These are phyloP conservation scores for Solanum rostratum DNA, from an alignment of 257 asterid genomes.

Conservation along the genomic window DNA sequence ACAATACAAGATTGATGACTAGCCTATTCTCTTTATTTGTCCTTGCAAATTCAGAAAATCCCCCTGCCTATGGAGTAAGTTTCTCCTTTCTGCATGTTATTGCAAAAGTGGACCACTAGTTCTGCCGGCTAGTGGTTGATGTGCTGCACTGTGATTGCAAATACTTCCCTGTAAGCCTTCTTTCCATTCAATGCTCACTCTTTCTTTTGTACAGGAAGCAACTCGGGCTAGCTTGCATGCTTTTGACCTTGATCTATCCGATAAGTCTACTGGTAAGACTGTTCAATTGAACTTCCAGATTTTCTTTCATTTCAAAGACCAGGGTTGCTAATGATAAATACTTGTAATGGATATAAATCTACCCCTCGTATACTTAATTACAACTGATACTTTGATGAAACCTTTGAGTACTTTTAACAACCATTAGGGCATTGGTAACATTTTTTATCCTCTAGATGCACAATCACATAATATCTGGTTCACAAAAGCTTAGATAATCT, in stretches of 20 bases:
- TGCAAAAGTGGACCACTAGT: neutral
- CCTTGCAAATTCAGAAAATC: neutral
- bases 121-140: neutral
- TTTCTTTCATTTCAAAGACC: neutral
- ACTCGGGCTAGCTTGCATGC: constrained; percentile 37
- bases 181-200: neutral
- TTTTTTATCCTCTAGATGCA: neutral
- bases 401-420: neutral
- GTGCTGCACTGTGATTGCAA: neutral
- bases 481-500: neutral
- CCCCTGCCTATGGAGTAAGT: neutral
- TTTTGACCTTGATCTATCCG: constrained; percentile 46
- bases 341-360: neutral
- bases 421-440: neutral
- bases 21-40: neutral
- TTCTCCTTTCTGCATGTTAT: neutral
- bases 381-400: neutral
- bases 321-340: neutral
- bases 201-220: neutral
- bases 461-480: neutral
- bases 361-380: neutral
- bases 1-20: neutral
- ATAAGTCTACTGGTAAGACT: constrained; percentile 45
- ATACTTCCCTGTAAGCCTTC: neutral
- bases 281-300: neutral